Base-by-base conservation (phyloP, 1,139 yeast genomes). In the Cylindricascospora bacillispora region DNA sequence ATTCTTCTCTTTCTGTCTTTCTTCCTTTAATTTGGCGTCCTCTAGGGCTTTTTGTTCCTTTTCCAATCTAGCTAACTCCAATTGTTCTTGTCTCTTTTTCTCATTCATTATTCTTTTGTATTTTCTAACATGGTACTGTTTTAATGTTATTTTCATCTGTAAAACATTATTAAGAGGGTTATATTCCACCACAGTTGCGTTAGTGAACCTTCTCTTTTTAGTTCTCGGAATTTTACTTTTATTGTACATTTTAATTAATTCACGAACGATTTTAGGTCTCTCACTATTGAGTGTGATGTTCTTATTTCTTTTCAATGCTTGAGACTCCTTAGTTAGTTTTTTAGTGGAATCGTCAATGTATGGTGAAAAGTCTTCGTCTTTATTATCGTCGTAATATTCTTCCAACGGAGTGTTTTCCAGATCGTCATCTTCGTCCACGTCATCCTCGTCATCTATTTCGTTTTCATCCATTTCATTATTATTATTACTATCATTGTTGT, bases 201-300 rank as follows among this genome's bases (percentile, higher is more conserved):
- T 49, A 4, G 57, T 52, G 31, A 50, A 52, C 28, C 51, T 43
- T 31, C 57, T 46, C 36, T 52, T 52, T 32, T 47, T 51, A n/a
- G 41, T 41, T 33, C 45, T 48, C 27, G 40, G 49, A 13, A 36
- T 36, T 29, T 41, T 43, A 31, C 43, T 49, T 33, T 49, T 51
- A 24, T 45, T 47, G 23, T 43, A 42, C 47, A 50, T 41, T 34
- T 47, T 46, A 12, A 41, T 36, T 32, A 52, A 35, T 30, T 52
- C 56, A 19, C 44, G 40, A 11, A 43, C 40, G 23, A 52, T 50
- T 25, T 37, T 41, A 6, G 45, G 27, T 27, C 39, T 42, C 14
- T 47, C 52, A 22, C 54, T 47, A 15, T 47, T 36, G 24, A 50
- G 19, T n/a, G 43, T 47, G 5, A 46, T 25, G 13, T 21, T 26